Conservation (phyloP, 805 yeast genomes). For the Starmera quercuum region DNA sequence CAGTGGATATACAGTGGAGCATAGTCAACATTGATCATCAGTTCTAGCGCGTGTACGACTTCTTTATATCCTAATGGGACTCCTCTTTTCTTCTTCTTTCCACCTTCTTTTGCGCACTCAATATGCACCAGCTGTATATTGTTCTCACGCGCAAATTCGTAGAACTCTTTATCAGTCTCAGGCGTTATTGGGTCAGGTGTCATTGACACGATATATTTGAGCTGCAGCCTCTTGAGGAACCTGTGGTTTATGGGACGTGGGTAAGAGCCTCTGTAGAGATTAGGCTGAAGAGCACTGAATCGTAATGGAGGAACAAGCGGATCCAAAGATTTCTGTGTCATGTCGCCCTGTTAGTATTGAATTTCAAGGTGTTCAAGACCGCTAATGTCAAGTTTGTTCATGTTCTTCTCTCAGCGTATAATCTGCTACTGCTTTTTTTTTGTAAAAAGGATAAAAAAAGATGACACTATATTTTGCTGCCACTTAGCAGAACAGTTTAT, state of each 20-base stretch:
- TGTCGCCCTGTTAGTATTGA: too few relatives aligned
- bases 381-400: too few relatives aligned
- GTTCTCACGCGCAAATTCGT: constrained; percentile 42
- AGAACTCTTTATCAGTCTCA: constrained; percentile 42
- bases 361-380: too few relatives aligned
- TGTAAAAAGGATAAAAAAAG: too few relatives aligned
- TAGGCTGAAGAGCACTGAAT: constrained; percentile 63
- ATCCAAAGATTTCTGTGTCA: too few relatives aligned
- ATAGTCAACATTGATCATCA: constrained; percentile 47
- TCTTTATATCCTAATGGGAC: constrained; percentile 70
- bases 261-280: constrained; percentile 76
- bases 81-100: constrained; percentile 72
- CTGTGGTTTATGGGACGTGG: constrained; percentile 71
- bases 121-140: constrained; percentile 63
- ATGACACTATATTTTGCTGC: too few relatives aligned
- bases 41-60: constrained; percentile 51
- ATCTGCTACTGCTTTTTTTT: too few relatives aligned
- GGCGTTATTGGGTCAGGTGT: constrained; percentile 67
- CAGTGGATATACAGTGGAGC: constrained; percentile 83
- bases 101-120: constrained; percentile 49
- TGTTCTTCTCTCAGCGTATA: too few relatives aligned
- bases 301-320: constrained; percentile 66
- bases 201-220: constrained; percentile 69
- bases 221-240: constrained; percentile 55
- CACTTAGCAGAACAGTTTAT: too few relatives aligned